phyloP scores from a whole-genome alignment of 768 basidiomycete genomes.

The Calocera cornea region DNA sequence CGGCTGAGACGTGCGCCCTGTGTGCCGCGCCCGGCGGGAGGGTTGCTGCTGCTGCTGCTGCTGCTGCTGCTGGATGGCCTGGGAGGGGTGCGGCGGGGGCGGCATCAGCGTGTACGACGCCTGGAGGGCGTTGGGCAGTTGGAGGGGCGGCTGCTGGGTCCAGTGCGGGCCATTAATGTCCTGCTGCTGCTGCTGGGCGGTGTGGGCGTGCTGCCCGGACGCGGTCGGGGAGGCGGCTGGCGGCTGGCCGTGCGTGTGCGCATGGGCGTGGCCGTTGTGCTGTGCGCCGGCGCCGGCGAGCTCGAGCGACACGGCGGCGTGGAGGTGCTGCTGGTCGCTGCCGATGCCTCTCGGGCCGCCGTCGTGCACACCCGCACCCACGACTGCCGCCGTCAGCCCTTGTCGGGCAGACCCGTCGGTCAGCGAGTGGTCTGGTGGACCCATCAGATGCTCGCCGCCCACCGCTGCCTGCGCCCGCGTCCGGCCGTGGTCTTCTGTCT shows the following conservation, averaged over 20 bases:
- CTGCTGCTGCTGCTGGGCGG: too few species aligned
- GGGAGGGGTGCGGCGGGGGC: not conserved
- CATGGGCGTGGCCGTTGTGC: not conserved
- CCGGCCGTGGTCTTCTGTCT: not conserved
- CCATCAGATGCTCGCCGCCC: not conserved
- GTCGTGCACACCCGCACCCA: not conserved
- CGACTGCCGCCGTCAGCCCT: not conserved
- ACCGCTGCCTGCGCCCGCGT: not conserved
- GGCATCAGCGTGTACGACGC: not conserved
- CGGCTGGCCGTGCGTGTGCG: not conserved
- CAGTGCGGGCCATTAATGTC: not conserved
- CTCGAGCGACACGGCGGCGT: not conserved
- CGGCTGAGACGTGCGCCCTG: conserved; percentile 3
- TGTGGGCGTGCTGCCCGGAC: not conserved
- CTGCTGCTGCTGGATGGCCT: not conserved
- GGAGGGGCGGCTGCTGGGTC: not conserved
- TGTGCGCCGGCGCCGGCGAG: not conserved
- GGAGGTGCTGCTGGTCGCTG: not conserved
- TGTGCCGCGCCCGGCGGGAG: not conserved
- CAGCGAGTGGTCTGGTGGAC: conserved; percentile 3
- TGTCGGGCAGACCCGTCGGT: conserved; percentile 3
- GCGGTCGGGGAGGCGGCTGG: not conserved
- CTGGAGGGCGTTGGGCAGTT: not conserved
- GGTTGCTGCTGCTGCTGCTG: not conserved
- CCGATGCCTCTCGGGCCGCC: not conserved